phyloP scores from a whole-genome alignment of 2,329 filamentous ascomycete genomes.

The Xenoacremonium recifei region DNA sequence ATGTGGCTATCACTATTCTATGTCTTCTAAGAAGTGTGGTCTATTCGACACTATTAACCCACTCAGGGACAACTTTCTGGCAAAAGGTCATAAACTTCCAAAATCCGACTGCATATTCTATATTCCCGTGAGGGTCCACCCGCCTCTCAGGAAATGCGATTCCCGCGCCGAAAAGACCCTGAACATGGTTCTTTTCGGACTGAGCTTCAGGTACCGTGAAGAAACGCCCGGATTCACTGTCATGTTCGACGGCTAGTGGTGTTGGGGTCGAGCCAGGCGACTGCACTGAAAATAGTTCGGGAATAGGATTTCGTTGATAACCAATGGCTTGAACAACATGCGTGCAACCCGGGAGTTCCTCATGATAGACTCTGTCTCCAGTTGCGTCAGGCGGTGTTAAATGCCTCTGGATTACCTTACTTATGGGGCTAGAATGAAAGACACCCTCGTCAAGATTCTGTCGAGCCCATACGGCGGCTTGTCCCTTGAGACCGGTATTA shows the following conservation, averaged over 20 bases:
- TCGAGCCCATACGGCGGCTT: conserved; percentile 58
- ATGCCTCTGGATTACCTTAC: conserved; percentile 45
- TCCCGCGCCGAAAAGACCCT: conserved; percentile 58
- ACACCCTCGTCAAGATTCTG: conserved; percentile 54
- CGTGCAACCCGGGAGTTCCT: conserved; percentile 48
- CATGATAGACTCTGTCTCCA: conserved; percentile 43
- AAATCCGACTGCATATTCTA: conserved; percentile 61
- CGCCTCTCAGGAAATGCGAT: conserved; percentile 64
- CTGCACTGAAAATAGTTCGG: conserved; percentile 37
- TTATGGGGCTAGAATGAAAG: conserved; percentile 44
- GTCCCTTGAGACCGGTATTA: conserved; percentile 64
- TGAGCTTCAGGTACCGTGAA: conserved; percentile 4
- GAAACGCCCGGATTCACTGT: conserved; percentile 20
- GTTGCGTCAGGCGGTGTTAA: conserved; percentile 36
- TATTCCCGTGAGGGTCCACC: conserved; percentile 59
- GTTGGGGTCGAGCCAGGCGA: conserved; percentile 22
- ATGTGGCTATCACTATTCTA: too few species aligned
- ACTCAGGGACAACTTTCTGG: conserved; percentile 47
- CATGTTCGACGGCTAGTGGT: conserved; percentile 47
- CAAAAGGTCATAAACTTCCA: conserved; percentile 66
- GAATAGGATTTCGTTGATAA: conserved; percentile 50
- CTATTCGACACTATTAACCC: too few species aligned
- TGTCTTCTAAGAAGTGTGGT: too few species aligned
- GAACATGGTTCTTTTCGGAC: conserved; percentile 33
- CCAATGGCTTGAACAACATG: conserved; percentile 60